Conservation (phyloP, 257 asterid genomes). For the Penstemon davidsonii region DNA sequence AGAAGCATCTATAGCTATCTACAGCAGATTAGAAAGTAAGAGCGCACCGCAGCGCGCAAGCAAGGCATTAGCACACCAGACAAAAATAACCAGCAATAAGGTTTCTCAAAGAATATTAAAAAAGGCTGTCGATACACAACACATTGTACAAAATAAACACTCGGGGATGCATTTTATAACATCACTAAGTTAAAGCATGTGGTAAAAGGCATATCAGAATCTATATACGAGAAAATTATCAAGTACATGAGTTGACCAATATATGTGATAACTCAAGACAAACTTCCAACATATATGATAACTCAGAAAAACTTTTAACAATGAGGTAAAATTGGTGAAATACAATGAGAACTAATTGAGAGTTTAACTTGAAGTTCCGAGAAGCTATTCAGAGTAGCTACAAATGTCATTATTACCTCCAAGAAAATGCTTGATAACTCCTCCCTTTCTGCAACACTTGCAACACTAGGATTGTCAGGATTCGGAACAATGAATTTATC, state of each 20-base stretch:
- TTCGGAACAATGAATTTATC: conserved; percentile 64
- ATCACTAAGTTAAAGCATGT: neutral
- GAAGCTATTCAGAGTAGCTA: neutral
- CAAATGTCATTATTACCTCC: conserved; percentile 57
- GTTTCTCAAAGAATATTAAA: too few relatives aligned
- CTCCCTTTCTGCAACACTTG: conserved; percentile 82
- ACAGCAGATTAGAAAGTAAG: conserved; percentile 8
- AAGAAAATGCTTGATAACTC: conserved; percentile 89
- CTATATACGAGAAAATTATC: neutral
- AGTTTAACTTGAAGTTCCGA: conserved; percentile 9
- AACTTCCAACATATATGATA: too few relatives aligned
- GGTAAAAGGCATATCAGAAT: neutral
- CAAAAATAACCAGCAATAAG: too few relatives aligned
- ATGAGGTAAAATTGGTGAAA: neutral
- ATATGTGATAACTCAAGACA: neutral
- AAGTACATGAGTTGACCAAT: neutral
- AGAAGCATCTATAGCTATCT: neutral
- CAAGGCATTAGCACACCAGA: neutral
- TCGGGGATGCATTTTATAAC: neutral
- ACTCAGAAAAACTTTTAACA: too few relatives aligned
- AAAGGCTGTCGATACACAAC: neutral
- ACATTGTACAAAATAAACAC: neutral
- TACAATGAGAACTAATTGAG: conserved; percentile 1
- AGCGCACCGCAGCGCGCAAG: conserved; percentile 14
- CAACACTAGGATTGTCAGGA: conserved; percentile 53